Conservation (phyloP, 306 rosid species). For the Quercus glauca region DNA sequence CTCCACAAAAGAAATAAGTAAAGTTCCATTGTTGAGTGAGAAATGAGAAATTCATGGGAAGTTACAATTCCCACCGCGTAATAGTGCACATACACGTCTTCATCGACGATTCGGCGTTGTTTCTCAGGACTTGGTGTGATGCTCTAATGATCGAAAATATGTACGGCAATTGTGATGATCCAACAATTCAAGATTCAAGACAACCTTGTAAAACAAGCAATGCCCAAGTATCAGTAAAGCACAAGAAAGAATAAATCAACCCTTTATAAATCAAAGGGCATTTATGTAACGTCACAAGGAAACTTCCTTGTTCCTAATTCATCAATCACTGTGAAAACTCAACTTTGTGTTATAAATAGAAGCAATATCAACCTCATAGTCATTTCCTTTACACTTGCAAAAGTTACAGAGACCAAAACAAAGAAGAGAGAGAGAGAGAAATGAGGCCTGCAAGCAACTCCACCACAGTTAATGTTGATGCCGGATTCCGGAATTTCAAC, state of each 20-base stretch:
- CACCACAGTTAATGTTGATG: background rate
- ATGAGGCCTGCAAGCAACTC: slow-evolving; percentile 39
- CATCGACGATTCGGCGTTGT: background rate
- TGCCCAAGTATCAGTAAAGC: background rate
- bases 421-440: background rate
- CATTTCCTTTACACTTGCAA: background rate
- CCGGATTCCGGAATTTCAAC: slow-evolving; percentile 35
- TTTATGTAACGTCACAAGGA: slow-evolving; percentile 18
- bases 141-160: background rate
- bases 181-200: background rate
- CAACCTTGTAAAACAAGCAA: slow-evolving; percentile 20
- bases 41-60: too few relatives aligned
- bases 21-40: too few relatives aligned
- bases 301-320: slow-evolving; percentile 26
- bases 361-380: background rate
- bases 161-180: background rate
- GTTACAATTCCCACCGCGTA: too few relatives aligned
- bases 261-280: slow-evolving; percentile 6
- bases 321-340: slow-evolving; percentile 4
- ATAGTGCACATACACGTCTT: too few relatives aligned
- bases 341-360: slow-evolving; percentile 7
- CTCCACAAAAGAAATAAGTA: too few relatives aligned
- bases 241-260: slow-evolving; percentile 12
- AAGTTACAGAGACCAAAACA: background rate
- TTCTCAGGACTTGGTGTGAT: background rate